These are phyloP conservation scores for Lentinus brumalis DNA, from an alignment of 768 basidiomycete genomes.

Conservation along the genomic window DNA sequence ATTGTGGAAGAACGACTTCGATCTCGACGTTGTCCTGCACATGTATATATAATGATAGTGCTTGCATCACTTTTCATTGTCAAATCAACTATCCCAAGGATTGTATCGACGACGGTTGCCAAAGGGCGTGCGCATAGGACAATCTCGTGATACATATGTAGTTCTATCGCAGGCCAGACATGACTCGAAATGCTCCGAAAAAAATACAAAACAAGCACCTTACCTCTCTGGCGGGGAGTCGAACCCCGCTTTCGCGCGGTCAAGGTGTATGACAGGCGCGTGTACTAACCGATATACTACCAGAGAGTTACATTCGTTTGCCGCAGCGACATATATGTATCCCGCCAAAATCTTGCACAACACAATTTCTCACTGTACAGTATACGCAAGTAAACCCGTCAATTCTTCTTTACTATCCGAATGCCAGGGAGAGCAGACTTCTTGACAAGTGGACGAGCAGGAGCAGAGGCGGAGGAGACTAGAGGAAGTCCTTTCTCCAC, in stretches of 20 bases:
- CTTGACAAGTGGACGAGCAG: neutral
- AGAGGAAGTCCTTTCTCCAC: neutral
- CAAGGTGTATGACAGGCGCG: slow-evolving; percentile 13
- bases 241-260: slow-evolving; percentile 37
- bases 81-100: too few relatives aligned
- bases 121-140: neutral
- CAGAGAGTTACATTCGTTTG: neutral
- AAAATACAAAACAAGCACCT: neutral
- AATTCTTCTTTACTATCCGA: slow-evolving; percentile 20
- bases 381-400: too few relatives aligned
- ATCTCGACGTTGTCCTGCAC: neutral
- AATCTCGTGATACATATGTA: neutral
- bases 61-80: too few relatives aligned
- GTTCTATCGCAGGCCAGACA: too few relatives aligned
- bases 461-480: neutral
- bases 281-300: slow-evolving; percentile 23
- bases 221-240: slow-evolving; percentile 32
- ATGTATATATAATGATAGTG: neutral
- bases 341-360: too few relatives aligned
- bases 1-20: neutral
- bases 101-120: too few relatives aligned
- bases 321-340: too few relatives aligned
- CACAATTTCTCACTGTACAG: too few relatives aligned
- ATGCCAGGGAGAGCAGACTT: slow-evolving; percentile 16
- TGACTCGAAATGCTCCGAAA: neutral